Conservation (phyloP, 1,284 basidiomycete species). For the Sanghuangporus weigelae region DNA sequence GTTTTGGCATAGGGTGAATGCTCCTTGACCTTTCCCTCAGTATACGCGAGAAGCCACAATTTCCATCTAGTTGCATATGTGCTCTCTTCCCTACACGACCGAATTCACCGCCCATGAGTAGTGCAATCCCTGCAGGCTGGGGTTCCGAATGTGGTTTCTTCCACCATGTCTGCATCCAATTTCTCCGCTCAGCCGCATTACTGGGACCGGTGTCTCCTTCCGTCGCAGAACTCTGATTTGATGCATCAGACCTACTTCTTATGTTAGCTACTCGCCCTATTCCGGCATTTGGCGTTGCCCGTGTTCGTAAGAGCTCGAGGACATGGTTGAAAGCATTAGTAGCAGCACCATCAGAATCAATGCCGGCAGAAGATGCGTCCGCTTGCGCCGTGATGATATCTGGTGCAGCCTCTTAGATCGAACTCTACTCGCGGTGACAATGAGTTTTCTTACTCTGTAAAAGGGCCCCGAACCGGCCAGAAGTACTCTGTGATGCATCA, state of each 20-base stretch:
- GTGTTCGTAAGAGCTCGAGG: not conserved
- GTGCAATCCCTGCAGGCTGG: constrained; percentile 60
- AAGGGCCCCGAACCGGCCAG: not conserved
- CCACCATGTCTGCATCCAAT: constrained; percentile 29
- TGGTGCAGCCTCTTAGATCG: not conserved
- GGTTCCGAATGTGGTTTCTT: constrained; percentile 56
- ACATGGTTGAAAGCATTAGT: not conserved
- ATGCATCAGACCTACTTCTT: not conserved
- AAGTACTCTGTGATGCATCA: not conserved
- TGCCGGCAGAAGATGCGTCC: not conserved
- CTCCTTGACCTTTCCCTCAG: constrained; percentile 38
- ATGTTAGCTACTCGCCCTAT: constrained; percentile 18
- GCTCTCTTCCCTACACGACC: constrained; percentile 58
- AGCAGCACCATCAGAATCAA: not conserved
- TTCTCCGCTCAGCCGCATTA: not conserved
- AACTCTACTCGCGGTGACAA: not conserved
- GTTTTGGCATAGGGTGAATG: constrained; percentile 39
- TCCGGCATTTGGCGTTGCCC: constrained; percentile 21
- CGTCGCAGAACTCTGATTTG: not conserved
- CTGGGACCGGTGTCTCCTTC: not conserved
- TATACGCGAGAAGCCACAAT: constrained; percentile 43
- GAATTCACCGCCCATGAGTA: constrained; percentile 83
- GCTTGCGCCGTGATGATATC: not conserved
- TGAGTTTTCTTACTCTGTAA: constrained; percentile 10
- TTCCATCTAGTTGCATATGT: constrained; percentile 27